Percentiles rank a stretch among this genome's conserved stretches.
phyloP scores from a whole-genome alignment of 441 rosid genomes.

The Eruca vesicaria region DNA sequence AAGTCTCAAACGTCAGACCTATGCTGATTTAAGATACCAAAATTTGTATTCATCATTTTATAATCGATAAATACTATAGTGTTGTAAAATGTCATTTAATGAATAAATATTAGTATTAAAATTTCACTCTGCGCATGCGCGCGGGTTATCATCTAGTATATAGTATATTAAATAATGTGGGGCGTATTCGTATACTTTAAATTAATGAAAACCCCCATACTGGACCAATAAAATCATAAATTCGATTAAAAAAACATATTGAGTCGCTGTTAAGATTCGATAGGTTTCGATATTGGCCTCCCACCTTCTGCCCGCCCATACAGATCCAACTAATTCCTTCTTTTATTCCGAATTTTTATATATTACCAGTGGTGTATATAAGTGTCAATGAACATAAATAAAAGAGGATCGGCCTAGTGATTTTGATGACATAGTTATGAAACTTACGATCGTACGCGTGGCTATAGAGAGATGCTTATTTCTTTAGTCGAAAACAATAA shows the following conservation, averaged over 20 bases:
- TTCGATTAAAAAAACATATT: not conserved
- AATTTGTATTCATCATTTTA: too few relatives aligned
- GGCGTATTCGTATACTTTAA: constrained; percentile 2
- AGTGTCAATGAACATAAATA: not conserved
- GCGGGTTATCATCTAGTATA: too few relatives aligned
- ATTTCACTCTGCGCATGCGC: too few relatives aligned
- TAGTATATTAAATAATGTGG: not conserved
- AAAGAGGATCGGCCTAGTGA: not conserved
- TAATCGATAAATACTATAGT: too few relatives aligned
- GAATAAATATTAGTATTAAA: too few relatives aligned
- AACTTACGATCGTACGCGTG: not conserved
- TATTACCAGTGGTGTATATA: not conserved
- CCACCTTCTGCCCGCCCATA: constrained; percentile 33
- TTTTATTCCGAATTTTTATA: not conserved
- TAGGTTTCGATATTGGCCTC: constrained; percentile 19
- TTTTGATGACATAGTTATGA: not conserved
- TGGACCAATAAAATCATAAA: constrained; percentile 30
- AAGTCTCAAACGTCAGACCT: too few relatives aligned
- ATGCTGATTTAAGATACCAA: too few relatives aligned
- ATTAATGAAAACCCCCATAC: constrained; percentile 4
- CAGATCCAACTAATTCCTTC: constrained; percentile 26
- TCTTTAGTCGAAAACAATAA: not conserved
- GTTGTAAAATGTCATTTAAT: too few relatives aligned
- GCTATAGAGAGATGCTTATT: too few relatives aligned
- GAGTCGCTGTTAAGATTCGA: constrained; percentile 21